These are phyloP conservation scores for Perkinsus marinus DNA, from an alignment of 169 alveolate genomes.

Conservation along the genomic window DNA sequence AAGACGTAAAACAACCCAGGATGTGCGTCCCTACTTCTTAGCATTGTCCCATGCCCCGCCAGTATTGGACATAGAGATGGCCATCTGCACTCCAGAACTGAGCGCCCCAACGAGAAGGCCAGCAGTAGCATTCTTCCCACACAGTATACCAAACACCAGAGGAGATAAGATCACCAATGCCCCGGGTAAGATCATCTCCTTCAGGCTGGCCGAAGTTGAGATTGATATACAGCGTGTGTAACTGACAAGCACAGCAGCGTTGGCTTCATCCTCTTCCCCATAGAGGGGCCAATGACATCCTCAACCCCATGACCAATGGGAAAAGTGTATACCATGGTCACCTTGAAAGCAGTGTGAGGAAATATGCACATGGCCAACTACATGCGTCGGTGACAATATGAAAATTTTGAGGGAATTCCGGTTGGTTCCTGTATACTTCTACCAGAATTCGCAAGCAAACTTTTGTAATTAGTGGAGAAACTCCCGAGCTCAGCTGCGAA, in stretches of 20 bases:
- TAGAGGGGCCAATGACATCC: too few species aligned
- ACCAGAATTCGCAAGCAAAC: too few species aligned
- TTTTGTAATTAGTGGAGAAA: too few species aligned
- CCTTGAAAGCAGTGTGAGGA: too few species aligned
- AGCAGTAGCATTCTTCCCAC: slow-evolving; percentile 59
- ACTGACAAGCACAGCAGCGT: slow-evolving; percentile 53
- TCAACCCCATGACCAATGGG: too few species aligned
- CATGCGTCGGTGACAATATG: too few species aligned
- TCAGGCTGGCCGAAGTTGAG: slow-evolving; percentile 46
- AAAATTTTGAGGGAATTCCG: too few species aligned
- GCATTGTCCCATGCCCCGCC: slow-evolving; percentile 69
- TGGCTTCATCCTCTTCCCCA: too few species aligned
- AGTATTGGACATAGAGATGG: slow-evolving; percentile 50
- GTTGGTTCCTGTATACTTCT: too few species aligned
- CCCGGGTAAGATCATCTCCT: slow-evolving; percentile 58
- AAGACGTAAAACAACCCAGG: slow-evolving; percentile 7
- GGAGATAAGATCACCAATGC: slow-evolving; percentile 38
- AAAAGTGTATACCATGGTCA: too few species aligned
- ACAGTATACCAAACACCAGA: slow-evolving; percentile 36
- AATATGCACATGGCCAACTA: too few species aligned
- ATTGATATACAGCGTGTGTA: slow-evolving; percentile 46
- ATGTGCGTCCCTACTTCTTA: slow-evolving; percentile 56
- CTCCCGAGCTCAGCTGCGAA: too few species aligned
- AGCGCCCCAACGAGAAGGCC: slow-evolving; percentile 67
- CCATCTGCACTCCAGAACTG: slow-evolving; percentile 51